These are phyloP conservation scores for Mycena indigotica DNA, from an alignment of 768 basidiomycete species.

Conservation along the genomic window DNA sequence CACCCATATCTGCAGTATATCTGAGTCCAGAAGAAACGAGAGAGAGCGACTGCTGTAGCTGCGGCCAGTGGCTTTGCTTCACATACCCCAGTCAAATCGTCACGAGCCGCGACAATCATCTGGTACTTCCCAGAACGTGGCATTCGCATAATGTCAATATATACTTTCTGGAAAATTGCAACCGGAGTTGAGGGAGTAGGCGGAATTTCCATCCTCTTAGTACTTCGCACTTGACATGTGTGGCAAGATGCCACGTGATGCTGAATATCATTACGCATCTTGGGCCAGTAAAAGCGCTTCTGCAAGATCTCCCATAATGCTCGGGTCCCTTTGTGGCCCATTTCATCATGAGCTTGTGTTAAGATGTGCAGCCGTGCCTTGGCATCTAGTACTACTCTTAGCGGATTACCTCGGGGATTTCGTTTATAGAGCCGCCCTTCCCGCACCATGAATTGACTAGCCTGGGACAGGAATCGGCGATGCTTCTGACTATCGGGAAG, in stretches of 20 bases:
- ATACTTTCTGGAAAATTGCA: slow-evolving; percentile 15
- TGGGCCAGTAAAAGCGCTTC: slow-evolving; percentile 30
- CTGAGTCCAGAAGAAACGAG: slow-evolving; percentile 31
- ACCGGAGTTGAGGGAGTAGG: slow-evolving; percentile 4
- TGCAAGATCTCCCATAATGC: slow-evolving; percentile 9
- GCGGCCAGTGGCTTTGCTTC: slow-evolving; percentile 25
- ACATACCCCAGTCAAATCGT: slow-evolving; percentile 27
- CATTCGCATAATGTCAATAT: slow-evolving; percentile 26
- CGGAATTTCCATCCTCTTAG: slow-evolving; percentile 15
- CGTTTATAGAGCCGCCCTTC: slow-evolving; percentile 12
- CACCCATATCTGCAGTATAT: slow-evolving; percentile 33
- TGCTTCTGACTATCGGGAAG: neutral
- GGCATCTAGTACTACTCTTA: slow-evolving; percentile 14
- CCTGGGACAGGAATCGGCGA: slow-evolving; percentile 10
- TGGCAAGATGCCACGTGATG: slow-evolving; percentile 31
- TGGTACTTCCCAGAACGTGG: slow-evolving; percentile 18
- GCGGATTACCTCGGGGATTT: neutral
- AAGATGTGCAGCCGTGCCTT: slow-evolving; percentile 7
- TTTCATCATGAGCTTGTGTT: slow-evolving; percentile 20
- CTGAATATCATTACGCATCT: slow-evolving; percentile 19
- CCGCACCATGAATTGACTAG: slow-evolving; percentile 12
- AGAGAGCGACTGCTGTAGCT: slow-evolving; percentile 10
- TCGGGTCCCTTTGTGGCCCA: slow-evolving; percentile 27
- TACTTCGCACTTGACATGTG: neutral
- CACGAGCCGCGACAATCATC: slow-evolving; percentile 3